These are phyloP conservation scores for Dentipellis fragilis DNA, from an alignment of 768 basidiomycete species.

Conservation along the genomic window DNA sequence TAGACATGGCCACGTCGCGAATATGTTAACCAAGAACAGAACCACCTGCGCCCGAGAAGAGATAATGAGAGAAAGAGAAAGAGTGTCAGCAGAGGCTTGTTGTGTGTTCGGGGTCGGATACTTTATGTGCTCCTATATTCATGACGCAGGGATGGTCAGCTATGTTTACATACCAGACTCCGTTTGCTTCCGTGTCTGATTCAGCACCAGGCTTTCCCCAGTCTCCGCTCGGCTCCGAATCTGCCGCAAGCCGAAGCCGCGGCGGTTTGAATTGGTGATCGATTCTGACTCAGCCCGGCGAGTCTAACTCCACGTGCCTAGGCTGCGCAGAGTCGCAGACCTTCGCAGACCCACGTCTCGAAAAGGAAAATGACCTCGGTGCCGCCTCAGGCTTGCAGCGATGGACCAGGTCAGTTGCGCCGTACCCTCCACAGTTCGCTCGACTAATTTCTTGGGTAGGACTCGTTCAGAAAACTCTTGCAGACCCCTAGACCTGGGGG, in stretches of 20 bases:
- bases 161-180: no score
- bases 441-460: constrained; percentile 24
- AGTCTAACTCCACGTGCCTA: not conserved
- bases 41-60: not conserved
- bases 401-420: constrained; percentile 12
- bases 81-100: not conserved
- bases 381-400: not conserved
- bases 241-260: not conserved
- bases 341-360: not conserved
- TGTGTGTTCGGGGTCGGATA: not conserved
- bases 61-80: not conserved
- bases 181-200: not conserved
- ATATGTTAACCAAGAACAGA: not conserved
- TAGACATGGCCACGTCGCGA: not conserved
- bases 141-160: not conserved
- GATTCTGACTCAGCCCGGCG: not conserved
- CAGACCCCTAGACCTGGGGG: constrained; percentile 22
- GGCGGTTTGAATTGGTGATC: not conserved
- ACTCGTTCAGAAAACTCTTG: constrained; percentile 49
- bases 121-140: not conserved
- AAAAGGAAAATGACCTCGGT: not conserved
- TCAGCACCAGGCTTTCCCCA: not conserved
- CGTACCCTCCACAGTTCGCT: not conserved
- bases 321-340: no score
- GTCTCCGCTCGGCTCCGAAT: not conserved